phyloP scores from a whole-genome alignment of 805 yeast species.

The Wickerhamomyces mucosus region DNA sequence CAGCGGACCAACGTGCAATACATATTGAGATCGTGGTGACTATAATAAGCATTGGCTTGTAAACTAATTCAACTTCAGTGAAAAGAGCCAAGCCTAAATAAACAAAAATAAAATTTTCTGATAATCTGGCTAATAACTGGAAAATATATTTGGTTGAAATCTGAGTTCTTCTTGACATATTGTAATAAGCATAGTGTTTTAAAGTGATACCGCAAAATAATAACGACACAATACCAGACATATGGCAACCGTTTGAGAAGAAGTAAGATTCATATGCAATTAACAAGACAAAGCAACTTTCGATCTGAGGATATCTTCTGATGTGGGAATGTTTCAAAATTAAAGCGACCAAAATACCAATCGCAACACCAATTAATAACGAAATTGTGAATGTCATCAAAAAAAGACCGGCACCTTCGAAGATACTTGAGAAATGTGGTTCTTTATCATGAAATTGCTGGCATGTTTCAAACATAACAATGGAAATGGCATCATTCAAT shows the following conservation, averaged over 20 bases:
- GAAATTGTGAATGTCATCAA: slow-evolving; percentile 89
- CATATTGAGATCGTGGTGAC: slow-evolving; percentile 87
- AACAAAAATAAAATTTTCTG: slow-evolving; percentile 94
- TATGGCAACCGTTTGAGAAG: slow-evolving; percentile 97
- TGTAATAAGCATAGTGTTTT: slow-evolving; percentile 94
- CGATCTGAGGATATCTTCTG: slow-evolving; percentile 93
- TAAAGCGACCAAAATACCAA: slow-evolving; percentile 85
- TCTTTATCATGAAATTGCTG: slow-evolving; percentile 88
- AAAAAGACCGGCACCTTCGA: slow-evolving; percentile 91
- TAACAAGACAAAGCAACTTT: slow-evolving; percentile 82
- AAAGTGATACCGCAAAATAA: slow-evolving; percentile 94
- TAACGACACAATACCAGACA: slow-evolving; percentile 96
- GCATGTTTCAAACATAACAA: slow-evolving; percentile 98
- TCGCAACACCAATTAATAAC: slow-evolving; percentile 76
- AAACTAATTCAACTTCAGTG: slow-evolving; percentile 92
- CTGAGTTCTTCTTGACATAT: slow-evolving; percentile 96
- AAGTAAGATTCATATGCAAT: slow-evolving; percentile 95
- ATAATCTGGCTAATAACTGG: slow-evolving; percentile 87
- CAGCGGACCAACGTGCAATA: slow-evolving; percentile 94
- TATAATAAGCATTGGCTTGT: slow-evolving; percentile 86
- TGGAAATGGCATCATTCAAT: slow-evolving; percentile 93
- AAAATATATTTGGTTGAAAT: slow-evolving; percentile 92
- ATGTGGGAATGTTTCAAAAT: slow-evolving; percentile 87
- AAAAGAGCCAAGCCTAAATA: slow-evolving; percentile 89
- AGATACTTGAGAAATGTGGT: slow-evolving; percentile 64